These are phyloP conservation scores for Penicillium glabrum DNA, from an alignment of 2,329 filamentous ascomycete genomes.

Conservation along the genomic window DNA sequence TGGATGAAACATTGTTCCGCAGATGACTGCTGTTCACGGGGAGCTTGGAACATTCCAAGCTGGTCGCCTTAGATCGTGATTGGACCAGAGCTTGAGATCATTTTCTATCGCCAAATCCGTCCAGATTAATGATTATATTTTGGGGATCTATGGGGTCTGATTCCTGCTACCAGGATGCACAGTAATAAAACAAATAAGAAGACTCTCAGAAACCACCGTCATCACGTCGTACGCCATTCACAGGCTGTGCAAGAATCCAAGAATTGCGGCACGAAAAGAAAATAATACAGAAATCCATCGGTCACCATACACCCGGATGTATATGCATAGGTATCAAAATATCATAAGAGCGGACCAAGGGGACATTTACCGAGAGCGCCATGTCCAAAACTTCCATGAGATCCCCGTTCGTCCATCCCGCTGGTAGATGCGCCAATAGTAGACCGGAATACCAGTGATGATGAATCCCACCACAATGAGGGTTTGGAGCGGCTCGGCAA, in stretches of 20 bases:
- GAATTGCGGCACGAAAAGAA: neutral
- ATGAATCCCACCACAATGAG: conserved; percentile 84
- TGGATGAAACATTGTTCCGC: neutral
- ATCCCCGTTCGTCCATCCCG: conserved; percentile 50
- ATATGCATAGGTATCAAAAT: conserved; percentile 29
- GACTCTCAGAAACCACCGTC: conserved; percentile 11
- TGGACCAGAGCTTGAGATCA: neutral
- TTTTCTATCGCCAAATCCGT: neutral
- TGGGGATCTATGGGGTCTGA: neutral
- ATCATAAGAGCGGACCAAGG: conserved; percentile 14
- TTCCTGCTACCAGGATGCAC: neutral
- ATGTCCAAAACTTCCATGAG: conserved; percentile 48
- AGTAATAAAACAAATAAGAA: conserved; percentile 13
- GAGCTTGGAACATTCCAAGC: neutral
- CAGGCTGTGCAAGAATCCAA: neutral
- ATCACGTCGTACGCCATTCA: conserved; percentile 20
- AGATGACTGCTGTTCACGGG: neutral
- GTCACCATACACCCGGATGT: conserved; percentile 15
- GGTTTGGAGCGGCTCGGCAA: conserved; percentile 88
- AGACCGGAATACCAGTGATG: conserved; percentile 78
- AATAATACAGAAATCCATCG: neutral
- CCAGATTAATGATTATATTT: conserved; percentile 3
- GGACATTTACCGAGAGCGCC: conserved; percentile 10
- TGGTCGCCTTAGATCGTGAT: neutral
- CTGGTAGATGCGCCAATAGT: conserved; percentile 79